These are phyloP conservation scores for Tremellales sp. DNA, from an alignment of 1,284 basidiomycete species.

Conservation along the genomic window DNA sequence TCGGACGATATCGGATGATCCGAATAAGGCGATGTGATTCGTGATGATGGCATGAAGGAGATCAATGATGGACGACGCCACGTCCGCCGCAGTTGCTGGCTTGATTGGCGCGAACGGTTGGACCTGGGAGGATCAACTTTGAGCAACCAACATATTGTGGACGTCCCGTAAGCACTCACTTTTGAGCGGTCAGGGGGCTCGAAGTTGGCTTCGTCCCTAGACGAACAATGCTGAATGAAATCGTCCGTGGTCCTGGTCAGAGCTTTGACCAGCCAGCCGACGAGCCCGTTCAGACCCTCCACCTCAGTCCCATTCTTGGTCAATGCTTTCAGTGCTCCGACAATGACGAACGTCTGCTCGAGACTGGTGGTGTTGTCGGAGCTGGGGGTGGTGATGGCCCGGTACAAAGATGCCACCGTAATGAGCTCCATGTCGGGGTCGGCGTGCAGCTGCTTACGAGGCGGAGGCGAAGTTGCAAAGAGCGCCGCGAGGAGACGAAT, in stretches of 20 bases:
- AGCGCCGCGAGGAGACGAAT: conserved; percentile 38
- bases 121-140: conserved; percentile 6
- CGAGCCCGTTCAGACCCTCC: conserved; percentile 32
- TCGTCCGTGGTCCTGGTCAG: conserved; percentile 22
- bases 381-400: conserved; percentile 20
- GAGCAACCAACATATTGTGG: neutral
- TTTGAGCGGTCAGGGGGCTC: conserved; percentile 3
- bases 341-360: conserved; percentile 37
- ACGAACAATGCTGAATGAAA: conserved; percentile 33
- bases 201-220: conserved; percentile 7
- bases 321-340: conserved; percentile 35
- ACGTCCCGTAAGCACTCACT: conserved; percentile 4
- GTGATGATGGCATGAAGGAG: conserved; percentile 32
- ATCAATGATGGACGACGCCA: conserved; percentile 30
- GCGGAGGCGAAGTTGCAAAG: conserved; percentile 27
- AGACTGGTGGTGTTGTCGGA: conserved; percentile 9
- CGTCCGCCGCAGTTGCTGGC: conserved; percentile 22
- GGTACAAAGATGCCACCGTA: conserved; percentile 27
- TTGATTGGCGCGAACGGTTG: conserved; percentile 28
- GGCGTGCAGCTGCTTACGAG: conserved; percentile 15
- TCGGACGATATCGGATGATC: conserved; percentile 28
- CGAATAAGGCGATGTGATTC: conserved; percentile 38
- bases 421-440: conserved; percentile 20
- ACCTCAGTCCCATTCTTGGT: conserved; percentile 32
- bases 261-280: conserved; percentile 30